These are phyloP conservation scores for Phytophthora crassamura DNA, from an alignment of 352 stramenopile species.

Conservation along the genomic window DNA sequence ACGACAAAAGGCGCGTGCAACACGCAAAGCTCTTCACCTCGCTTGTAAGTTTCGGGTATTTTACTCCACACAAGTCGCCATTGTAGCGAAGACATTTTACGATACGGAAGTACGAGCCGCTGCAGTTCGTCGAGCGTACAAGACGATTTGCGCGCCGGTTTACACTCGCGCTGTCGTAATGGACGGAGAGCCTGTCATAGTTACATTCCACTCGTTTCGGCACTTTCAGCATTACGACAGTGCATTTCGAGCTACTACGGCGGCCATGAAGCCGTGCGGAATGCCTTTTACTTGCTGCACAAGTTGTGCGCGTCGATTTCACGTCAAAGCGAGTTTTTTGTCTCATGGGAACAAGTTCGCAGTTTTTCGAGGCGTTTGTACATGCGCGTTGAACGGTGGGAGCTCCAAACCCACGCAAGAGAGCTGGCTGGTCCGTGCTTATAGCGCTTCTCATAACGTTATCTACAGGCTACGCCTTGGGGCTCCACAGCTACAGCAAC, in stretches of 20 bases:
- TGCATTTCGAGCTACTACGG: neutral
- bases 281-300: constrained; percentile 43
- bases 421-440: constrained; percentile 71
- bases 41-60: constrained; percentile 33
- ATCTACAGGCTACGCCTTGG: constrained; percentile 62
- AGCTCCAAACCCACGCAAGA: constrained; percentile 24
- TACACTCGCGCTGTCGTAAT: constrained; percentile 57
- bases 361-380: constrained; percentile 50
- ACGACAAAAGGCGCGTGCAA: constrained; percentile 32
- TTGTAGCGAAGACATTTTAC: constrained; percentile 44
- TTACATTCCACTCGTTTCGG: constrained; percentile 62
- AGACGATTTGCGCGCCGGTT: constrained; percentile 43
- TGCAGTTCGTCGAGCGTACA: constrained; percentile 43
- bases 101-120: constrained; percentile 24
- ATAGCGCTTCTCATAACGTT: constrained; percentile 60
- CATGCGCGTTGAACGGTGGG: constrained; percentile 47
- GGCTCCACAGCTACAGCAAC: constrained; percentile 51
- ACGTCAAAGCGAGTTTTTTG: constrained; percentile 45
- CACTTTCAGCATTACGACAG: constrained; percentile 25
- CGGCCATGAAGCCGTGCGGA: neutral
- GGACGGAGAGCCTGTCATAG: constrained; percentile 62
- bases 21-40: constrained; percentile 42
- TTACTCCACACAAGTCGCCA: constrained; percentile 39
- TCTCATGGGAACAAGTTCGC: constrained; percentile 31
- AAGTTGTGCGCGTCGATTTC: constrained; percentile 59